A percentile compares a stretch with the other conserved stretches of the same genome.
Evolutionary conservation across 2,329 filamentous ascomycete genomes (phyloP).

Genomic region (Arthrobotrys megalospora): DNA sequence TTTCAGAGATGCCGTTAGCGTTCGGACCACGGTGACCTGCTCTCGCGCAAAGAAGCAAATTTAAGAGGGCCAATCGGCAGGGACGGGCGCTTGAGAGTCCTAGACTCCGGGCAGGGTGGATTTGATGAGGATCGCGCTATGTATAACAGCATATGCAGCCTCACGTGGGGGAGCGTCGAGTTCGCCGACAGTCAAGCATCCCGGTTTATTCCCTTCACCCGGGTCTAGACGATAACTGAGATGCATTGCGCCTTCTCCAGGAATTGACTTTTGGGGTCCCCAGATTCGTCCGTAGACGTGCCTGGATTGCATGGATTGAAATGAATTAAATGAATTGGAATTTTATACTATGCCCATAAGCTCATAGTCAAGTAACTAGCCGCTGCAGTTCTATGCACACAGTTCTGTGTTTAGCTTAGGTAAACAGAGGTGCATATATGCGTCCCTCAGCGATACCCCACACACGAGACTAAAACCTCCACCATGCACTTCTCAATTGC

Average conservation of each 20-base stretch:
- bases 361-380: no score
- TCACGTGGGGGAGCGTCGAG: conserved; percentile 19
- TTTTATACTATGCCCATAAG: no score
- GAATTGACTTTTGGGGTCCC: no score
- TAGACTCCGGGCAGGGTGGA: conserved; percentile 1
- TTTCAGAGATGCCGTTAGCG: conserved; percentile 39
- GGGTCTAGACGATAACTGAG: conserved; percentile 14
- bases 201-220: conserved; percentile 34
- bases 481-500: conserved; percentile 12
- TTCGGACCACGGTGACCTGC: conserved; percentile 38
- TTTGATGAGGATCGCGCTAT: conserved; percentile 12
- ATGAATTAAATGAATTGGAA: no score
- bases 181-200: conserved; percentile 7
- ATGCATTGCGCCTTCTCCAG: no score
- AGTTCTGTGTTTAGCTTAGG: no score
- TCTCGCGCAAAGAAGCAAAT: conserved; percentile 21
- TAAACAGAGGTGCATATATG: no score
- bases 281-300: not conserved
- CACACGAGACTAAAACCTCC: conserved; percentile 7
- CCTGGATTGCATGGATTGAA: no score
- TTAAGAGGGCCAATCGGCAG: conserved; percentile 35
- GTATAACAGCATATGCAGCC: conserved; percentile 17
- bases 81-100: conserved; percentile 24
- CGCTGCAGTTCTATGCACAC: no score
- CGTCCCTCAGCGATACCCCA: not conserved